phyloP scores from a whole-genome alignment of 2,329 filamentous ascomycete genomes.

The Arachnomyces sp. region DNA sequence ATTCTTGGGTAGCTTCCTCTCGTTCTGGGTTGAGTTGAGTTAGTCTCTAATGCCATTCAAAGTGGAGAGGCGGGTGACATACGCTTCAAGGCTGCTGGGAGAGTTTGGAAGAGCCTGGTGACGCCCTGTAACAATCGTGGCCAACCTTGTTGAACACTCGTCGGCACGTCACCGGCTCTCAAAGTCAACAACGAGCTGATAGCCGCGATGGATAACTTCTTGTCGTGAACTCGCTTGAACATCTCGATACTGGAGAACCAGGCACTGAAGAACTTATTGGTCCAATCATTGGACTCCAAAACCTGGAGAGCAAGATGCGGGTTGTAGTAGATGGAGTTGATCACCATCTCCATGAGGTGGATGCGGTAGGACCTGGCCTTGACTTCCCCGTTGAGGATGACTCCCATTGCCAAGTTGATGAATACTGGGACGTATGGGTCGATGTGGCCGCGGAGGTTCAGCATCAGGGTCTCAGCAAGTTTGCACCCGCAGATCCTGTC shows the following conservation, averaged over 20 bases:
- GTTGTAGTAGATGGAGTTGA: constrained; percentile 98
- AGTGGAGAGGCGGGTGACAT: constrained; percentile 25
- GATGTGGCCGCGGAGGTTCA: constrained; percentile 80
- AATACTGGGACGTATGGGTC: constrained; percentile 86
- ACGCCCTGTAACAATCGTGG: constrained; percentile 82
- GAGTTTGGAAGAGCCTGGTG: constrained; percentile 81
- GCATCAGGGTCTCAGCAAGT: constrained; percentile 92
- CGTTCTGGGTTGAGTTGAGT: constrained; percentile 49
- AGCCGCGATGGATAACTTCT: constrained; percentile 93
- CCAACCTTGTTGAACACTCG: constrained; percentile 93
- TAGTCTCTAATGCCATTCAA: not conserved
- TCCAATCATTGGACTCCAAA: constrained; percentile 87
- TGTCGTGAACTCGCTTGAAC: constrained; percentile 92
- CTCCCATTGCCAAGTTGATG: constrained; percentile 77
- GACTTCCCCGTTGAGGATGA: constrained; percentile 61
- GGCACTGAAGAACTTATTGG: constrained; percentile 96
- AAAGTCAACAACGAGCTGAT: constrained; percentile 80
- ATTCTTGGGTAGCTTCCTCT: constrained; percentile 83
- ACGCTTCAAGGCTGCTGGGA: constrained; percentile 82
- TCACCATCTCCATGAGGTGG: constrained; percentile 97
- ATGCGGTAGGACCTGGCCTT: constrained; percentile 92
- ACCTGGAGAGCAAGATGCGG: constrained; percentile 74
- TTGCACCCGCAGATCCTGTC: constrained; percentile 97
- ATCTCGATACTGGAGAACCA: constrained; percentile 96
- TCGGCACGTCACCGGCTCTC: constrained; percentile 70